Percentiles rank a stretch among this genome's conserved stretches.
Evolutionary conservation across 2,329 filamentous ascomycete genomes (phyloP).

Genomic region (Hymenoscyphus scutula): DNA sequence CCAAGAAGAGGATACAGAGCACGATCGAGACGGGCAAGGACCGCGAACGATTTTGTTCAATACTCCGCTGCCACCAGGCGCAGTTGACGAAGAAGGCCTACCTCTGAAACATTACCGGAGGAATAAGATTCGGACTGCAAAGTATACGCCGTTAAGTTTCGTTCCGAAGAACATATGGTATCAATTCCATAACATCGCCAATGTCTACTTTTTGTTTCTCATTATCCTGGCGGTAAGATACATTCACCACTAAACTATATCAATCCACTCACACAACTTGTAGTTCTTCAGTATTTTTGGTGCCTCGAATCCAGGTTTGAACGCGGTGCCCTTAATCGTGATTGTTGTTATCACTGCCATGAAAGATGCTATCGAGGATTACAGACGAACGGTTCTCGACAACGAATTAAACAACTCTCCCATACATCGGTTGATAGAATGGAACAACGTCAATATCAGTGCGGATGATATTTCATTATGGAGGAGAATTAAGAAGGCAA

Average conservation of each 20-base stretch:
- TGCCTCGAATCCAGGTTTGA: slow-evolving; percentile 82
- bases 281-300: slow-evolving; percentile 98
- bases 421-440: slow-evolving; percentile 83
- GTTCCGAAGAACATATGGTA: slow-evolving; percentile 96
- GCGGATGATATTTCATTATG: slow-evolving; percentile 83
- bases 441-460: slow-evolving; percentile 89
- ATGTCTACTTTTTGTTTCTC: slow-evolving; percentile 96
- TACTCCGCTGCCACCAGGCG: slow-evolving; percentile 68
- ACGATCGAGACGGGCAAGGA: slow-evolving; percentile 39
- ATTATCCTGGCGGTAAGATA: slow-evolving; percentile 86
- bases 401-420: slow-evolving; percentile 95
- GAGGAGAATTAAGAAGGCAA: slow-evolving; percentile 89
- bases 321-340: slow-evolving; percentile 87
- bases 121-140: slow-evolving; percentile 97
- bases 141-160: slow-evolving; percentile 94
- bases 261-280: slow-evolving; percentile 30
- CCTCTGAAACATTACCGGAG: slow-evolving; percentile 69
- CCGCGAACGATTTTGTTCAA: slow-evolving; percentile 79
- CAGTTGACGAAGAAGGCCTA: slow-evolving; percentile 77
- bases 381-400: slow-evolving; percentile 84
- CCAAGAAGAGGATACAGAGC: slow-evolving; percentile 35
- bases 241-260: background rate
- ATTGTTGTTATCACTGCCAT: slow-evolving; percentile 85
- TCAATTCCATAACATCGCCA: slow-evolving; percentile 98
- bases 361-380: slow-evolving; percentile 96